Evolutionary conservation across 1,284 basidiomycete species (phyloP).

Genomic region (Lignosus rhinocerotis): DNA sequence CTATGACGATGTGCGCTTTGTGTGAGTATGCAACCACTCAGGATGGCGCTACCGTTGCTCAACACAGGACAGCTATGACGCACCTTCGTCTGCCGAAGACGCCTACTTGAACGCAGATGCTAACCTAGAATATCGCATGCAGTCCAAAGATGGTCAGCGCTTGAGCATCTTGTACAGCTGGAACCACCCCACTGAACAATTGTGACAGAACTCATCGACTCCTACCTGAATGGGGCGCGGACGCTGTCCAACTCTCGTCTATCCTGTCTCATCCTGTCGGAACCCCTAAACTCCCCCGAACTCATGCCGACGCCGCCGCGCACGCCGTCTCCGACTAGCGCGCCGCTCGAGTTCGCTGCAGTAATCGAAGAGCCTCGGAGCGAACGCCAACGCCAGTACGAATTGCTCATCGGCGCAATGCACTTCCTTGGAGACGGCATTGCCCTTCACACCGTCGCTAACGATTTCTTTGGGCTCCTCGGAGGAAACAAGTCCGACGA

Average conservation of each 20-base stretch:
- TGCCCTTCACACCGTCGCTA: constrained; percentile 73
- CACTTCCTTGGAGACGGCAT: constrained; percentile 81
- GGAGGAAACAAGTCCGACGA: constrained; percentile 41
- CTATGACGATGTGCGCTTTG: constrained; percentile 67
- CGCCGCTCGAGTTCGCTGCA: not conserved
- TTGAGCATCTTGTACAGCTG: not conserved
- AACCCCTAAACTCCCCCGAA: constrained; percentile 21
- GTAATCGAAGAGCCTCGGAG: constrained; percentile 1
- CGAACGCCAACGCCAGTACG: constrained; percentile 37
- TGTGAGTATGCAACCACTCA: constrained; percentile 41
- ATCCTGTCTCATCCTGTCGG: constrained; percentile 69
- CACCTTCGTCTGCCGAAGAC: constrained; percentile 45
- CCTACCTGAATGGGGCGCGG: constrained; percentile 73
- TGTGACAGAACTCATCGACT: constrained; percentile 56
- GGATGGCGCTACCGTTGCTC: constrained; percentile 3
- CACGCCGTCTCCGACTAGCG: constrained; percentile 31
- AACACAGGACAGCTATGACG: constrained; percentile 43
- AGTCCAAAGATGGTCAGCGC: constrained; percentile 53
- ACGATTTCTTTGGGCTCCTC: constrained; percentile 70
- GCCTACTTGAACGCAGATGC: constrained; percentile 50
- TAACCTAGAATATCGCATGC: constrained; percentile 50
- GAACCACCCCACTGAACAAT: not conserved
- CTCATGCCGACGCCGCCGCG: constrained; percentile 39
- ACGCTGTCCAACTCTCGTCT: constrained; percentile 70
- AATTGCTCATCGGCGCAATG: constrained; percentile 66